A percentile compares a stretch with the other conserved stretches of the same genome.
phyloP scores from a whole-genome alignment of 2,329 filamentous ascomycete genomes.

The Plenodomus biglobosus region DNA sequence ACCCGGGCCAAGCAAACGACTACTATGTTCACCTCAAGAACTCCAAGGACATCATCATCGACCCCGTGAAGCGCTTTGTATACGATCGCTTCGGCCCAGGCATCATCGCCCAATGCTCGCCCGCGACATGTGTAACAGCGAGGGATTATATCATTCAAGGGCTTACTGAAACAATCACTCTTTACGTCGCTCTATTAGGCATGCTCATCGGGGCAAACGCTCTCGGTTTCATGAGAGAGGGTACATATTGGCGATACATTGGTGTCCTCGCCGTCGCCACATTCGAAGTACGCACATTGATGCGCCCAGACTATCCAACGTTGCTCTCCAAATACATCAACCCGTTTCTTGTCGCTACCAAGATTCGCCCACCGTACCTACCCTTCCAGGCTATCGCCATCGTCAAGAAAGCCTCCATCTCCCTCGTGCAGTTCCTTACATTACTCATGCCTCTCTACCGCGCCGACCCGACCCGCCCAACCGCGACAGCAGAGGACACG shows the following conservation, averaged over 20 bases:
- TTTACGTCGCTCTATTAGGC: conserved; percentile 32
- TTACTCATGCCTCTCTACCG: conserved; percentile 41
- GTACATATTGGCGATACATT: conserved; percentile 51
- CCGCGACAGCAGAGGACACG: conserved; percentile 26
- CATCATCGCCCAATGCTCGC: conserved; percentile 51
- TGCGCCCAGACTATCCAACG: conserved; percentile 51
- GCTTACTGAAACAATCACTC: conserved; percentile 43
- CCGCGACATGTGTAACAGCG: conserved; percentile 63
- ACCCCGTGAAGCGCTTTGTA: conserved; percentile 73
- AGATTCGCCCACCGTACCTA: conserved; percentile 64
- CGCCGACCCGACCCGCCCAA: conserved; percentile 27
- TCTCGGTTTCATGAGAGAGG: conserved; percentile 39
- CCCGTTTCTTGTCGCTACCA: conserved; percentile 48
- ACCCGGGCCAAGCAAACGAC: conserved; percentile 37
- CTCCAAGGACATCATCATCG: conserved; percentile 82
- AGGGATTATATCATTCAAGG: conserved; percentile 73
- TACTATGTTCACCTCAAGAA: conserved; percentile 82
- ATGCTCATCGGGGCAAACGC: conserved; percentile 38
- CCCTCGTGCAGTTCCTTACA: conserved; percentile 52
- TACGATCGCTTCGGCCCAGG: conserved; percentile 82
- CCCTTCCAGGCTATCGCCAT: conserved; percentile 83
- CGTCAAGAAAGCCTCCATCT: conserved; percentile 73
- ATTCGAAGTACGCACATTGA: conserved; percentile 61
- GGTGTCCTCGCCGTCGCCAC: conserved; percentile 57
- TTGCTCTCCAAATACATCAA: conserved; percentile 52